Evolutionary conservation across 2,329 filamentous ascomycete genomes (phyloP).

Genomic region (Colletotrichum somersetense): DNA sequence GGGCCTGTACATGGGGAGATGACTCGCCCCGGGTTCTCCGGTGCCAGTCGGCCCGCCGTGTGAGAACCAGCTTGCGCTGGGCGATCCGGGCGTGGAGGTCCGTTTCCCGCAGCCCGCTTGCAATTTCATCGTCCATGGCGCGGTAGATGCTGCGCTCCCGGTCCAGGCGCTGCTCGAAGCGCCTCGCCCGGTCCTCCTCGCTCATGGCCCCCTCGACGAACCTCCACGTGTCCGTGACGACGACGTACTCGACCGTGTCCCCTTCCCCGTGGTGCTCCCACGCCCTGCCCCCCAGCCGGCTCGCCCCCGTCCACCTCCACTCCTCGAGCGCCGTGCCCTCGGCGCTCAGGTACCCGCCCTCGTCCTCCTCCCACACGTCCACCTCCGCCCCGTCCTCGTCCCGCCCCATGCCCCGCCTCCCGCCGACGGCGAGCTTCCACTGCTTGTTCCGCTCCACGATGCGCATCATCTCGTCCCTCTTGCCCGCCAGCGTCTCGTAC

Average conservation of each 20-base stretch:
- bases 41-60: no score
- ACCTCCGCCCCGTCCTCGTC: not conserved
- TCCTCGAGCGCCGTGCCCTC: slow-evolving; percentile 17
- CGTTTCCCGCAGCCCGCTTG: not conserved
- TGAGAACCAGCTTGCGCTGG: not conserved
- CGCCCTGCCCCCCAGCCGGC: slow-evolving; percentile 10
- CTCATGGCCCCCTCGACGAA: slow-evolving; percentile 14
- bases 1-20: no score
- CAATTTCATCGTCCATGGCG: not conserved
- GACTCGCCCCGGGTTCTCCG: no score
- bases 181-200: slow-evolving; percentile 20
- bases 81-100: not conserved
- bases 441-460: slow-evolving; percentile 51
- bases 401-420: not conserved
- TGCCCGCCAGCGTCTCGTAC: slow-evolving; percentile 61
- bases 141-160: not conserved
- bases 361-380: not conserved
- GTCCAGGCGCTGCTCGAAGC: not conserved
- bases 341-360: slow-evolving; percentile 27
- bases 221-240: slow-evolving; percentile 31
- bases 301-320: slow-evolving; percentile 30
- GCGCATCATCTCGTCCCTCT: slow-evolving; percentile 58
- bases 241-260: slow-evolving; percentile 34
- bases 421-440: slow-evolving; percentile 23
- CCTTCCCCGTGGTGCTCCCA: slow-evolving; percentile 31